Conservation (phyloP, 2,329 filamentous ascomycete species). For the Aschersonia sp. region DNA sequence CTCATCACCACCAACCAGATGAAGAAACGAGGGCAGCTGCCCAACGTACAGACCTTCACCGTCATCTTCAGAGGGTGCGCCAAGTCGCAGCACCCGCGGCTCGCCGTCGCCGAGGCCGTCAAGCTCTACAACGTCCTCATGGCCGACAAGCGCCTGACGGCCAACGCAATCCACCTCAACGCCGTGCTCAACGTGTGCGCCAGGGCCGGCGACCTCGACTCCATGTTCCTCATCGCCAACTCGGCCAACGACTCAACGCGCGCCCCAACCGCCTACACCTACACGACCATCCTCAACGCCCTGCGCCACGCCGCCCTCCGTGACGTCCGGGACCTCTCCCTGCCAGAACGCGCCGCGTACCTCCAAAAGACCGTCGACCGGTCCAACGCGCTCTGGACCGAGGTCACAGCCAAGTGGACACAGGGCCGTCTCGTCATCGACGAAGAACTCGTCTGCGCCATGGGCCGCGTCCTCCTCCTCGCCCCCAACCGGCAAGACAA, state of each 20-base stretch:
- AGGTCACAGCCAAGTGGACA: conserved; percentile 64
- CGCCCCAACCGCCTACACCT: conserved; percentile 57
- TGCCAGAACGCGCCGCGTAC: conserved; percentile 17
- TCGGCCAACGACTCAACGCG: conserved; percentile 51
- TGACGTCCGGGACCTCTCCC: conserved; percentile 11
- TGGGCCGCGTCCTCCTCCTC: conserved; percentile 64
- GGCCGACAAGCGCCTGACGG: conserved; percentile 46
- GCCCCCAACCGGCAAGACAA: conserved; percentile 45
- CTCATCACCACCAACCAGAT: conserved; percentile 33
- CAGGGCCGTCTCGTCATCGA: conserved; percentile 58
- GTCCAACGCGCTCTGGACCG: conserved; percentile 65
- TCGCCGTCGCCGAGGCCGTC: conserved; percentile 54
- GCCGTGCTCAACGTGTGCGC: conserved; percentile 75
- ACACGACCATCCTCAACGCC: conserved; percentile 69
- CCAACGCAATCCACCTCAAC: conserved; percentile 75
- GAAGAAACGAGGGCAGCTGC: conserved; percentile 80
- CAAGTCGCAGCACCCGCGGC: conserved; percentile 38
- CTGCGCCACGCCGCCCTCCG: conserved; percentile 32
- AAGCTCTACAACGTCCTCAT: conserved; percentile 66
- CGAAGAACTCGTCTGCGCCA: conserved; percentile 63
- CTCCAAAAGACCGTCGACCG: conserved; percentile 41
- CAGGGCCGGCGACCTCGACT: conserved; percentile 60
- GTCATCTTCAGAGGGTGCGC: conserved; percentile 67
- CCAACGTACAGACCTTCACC: conserved; percentile 73
- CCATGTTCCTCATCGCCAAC: conserved; percentile 63